Conservation (phyloP, 2,329 filamentous ascomycete genomes). For the Clonostachys sp. region DNA sequence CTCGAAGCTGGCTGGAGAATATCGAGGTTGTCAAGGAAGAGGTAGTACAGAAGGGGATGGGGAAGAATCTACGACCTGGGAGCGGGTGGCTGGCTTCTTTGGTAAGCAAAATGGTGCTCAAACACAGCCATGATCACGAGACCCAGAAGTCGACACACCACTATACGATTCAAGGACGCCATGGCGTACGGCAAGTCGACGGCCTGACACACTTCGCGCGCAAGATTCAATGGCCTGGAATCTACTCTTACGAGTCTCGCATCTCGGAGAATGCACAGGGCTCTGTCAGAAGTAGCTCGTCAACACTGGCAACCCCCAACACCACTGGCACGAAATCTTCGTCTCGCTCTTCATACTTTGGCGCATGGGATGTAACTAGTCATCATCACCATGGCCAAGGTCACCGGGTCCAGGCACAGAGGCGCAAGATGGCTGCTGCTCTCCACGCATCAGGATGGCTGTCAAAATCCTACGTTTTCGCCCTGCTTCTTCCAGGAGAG, state of each 20-base stretch:
- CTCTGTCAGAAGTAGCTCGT: slow-evolving; percentile 4
- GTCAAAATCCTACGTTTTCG: slow-evolving; percentile 63
- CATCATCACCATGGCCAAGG: slow-evolving; percentile 13
- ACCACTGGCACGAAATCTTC: slow-evolving; percentile 20
- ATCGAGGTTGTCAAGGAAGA: slow-evolving; percentile 50
- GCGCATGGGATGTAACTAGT: slow-evolving; percentile 27
- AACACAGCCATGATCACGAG: slow-evolving; percentile 22
- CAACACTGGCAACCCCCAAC: slow-evolving; percentile 20
- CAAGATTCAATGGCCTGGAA: slow-evolving; percentile 58
- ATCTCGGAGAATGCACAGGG: slow-evolving; percentile 41
- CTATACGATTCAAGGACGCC: slow-evolving; percentile 50
- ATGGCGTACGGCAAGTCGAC: slow-evolving; percentile 53
- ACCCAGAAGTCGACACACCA: slow-evolving; percentile 12
- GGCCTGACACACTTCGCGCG: slow-evolving; percentile 61
- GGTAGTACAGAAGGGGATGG: slow-evolving; percentile 5
- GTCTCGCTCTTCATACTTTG: slow-evolving; percentile 41
- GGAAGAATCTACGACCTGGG: slow-evolving; percentile 1
- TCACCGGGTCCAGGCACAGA: slow-evolving; percentile 30
- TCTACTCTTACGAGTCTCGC: slow-evolving; percentile 43
- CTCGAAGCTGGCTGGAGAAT: slow-evolving; percentile 64
- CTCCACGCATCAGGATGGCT: slow-evolving; percentile 60
- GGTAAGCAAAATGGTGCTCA: slow-evolving; percentile 47
- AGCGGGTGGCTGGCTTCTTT: slow-evolving; percentile 53
- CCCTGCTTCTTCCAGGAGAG: slow-evolving; percentile 61
- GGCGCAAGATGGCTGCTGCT: slow-evolving; percentile 51